phyloP scores from a whole-genome alignment of 805 yeast genomes.

The Ogataea methanolica region DNA sequence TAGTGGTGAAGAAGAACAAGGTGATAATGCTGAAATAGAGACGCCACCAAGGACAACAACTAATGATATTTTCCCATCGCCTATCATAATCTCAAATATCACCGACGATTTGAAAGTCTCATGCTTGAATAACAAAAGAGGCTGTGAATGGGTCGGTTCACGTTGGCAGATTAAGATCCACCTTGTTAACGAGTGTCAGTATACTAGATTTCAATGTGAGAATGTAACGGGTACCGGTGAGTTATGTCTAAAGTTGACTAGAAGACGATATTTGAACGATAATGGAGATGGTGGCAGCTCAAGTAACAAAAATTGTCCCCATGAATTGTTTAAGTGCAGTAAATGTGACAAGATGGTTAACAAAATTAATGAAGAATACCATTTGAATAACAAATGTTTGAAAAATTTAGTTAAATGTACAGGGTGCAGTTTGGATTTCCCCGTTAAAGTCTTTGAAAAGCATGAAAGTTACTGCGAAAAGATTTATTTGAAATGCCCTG shows the following conservation, averaged over 20 bases:
- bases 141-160: slow-evolving; percentile 53
- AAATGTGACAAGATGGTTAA: slow-evolving; percentile 32
- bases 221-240: slow-evolving; percentile 7
- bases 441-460: slow-evolving; percentile 32
- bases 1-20: not conserved
- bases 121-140: slow-evolving; percentile 49
- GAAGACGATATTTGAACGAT: slow-evolving; percentile 12
- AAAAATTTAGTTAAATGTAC: slow-evolving; percentile 33
- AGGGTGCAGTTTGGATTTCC: slow-evolving; percentile 40
- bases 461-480: slow-evolving; percentile 41
- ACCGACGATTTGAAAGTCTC: slow-evolving; percentile 55
- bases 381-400: slow-evolving; percentile 36
- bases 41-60: slow-evolving; percentile 20
- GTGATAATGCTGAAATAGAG: slow-evolving; percentile 7
- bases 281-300: not conserved
- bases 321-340: slow-evolving; percentile 32
- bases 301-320: slow-evolving; percentile 33
- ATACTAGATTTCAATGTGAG: slow-evolving; percentile 34
- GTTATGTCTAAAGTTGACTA: slow-evolving; percentile 17
- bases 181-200: slow-evolving; percentile 35
- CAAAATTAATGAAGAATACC: slow-evolving; percentile 29
- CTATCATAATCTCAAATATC: slow-evolving; percentile 53
- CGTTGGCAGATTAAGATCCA: slow-evolving; percentile 58
- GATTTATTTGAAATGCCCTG: slow-evolving; percentile 42
- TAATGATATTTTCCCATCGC: slow-evolving; percentile 43